A percentile compares a stretch with the other conserved stretches of the same genome.
Conservation (phyloP, 768 basidiomycete genomes). For the Leccinum broughii region DNA sequence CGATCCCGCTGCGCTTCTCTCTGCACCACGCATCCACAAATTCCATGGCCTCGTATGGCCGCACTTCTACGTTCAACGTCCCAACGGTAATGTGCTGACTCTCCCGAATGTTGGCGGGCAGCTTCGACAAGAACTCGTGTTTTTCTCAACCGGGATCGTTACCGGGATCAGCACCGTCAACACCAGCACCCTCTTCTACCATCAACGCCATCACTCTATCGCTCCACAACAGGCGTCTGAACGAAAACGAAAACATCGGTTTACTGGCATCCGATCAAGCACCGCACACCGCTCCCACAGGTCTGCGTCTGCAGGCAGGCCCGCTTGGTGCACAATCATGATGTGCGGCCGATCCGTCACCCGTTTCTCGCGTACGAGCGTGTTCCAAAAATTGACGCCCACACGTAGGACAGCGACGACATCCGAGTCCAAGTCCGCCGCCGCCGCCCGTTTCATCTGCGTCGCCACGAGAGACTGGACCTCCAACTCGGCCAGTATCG, state of each 20-base stretch:
- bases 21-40: conserved; percentile 48
- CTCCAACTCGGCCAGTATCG: conserved; percentile 76
- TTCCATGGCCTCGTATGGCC: conserved; percentile 66
- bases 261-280: too few species aligned
- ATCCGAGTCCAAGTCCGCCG: too few species aligned
- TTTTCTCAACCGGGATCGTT: conserved; percentile 37
- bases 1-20: conserved; percentile 33
- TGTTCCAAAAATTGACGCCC: conserved; percentile 47
- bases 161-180: conserved; percentile 49
- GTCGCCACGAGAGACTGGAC: conserved; percentile 47
- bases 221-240: too few species aligned
- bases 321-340: conserved; percentile 57
- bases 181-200: conserved; percentile 54
- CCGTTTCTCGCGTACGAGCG: conserved; percentile 42
- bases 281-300: conserved; percentile 1
- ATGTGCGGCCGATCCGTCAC: conserved; percentile 73
- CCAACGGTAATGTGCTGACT: conserved; percentile 88
- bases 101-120: conserved; percentile 48
- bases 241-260: too few species aligned
- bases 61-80: conserved; percentile 57
- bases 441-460: conserved; percentile 33
- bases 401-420: conserved; percentile 28
- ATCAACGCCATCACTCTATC: not conserved
- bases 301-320: conserved; percentile 2
- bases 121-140: conserved; percentile 44